Percentiles rank a stretch among this genome's conserved stretches.
Evolutionary conservation across 306 rosid species (phyloP).

Genomic region (Prinsepia uniflora): DNA sequence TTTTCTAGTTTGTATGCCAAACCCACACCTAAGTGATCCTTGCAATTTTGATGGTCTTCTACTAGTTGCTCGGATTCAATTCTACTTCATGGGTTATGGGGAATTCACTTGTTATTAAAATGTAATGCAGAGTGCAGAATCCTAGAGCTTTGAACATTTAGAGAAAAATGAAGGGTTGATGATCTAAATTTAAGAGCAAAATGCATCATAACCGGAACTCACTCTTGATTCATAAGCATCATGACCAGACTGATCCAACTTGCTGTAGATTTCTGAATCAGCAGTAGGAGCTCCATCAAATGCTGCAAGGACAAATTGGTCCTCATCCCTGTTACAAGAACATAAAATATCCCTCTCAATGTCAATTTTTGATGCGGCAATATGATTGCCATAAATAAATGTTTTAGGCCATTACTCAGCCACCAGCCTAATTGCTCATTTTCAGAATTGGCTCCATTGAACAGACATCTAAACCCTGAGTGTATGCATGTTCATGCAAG

Average conservation of each 20-base stretch:
- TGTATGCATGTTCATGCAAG: background rate
- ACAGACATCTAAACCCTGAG: background rate
- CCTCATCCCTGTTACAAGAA: conserved; percentile 53
- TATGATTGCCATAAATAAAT: background rate
- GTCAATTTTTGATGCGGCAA: conserved; percentile 6
- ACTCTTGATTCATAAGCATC: conserved; percentile 81
- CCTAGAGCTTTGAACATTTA: background rate
- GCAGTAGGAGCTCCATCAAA: conserved; percentile 94
- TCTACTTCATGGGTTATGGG: background rate
- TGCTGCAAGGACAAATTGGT: conserved; percentile 70
- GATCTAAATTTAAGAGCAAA: conserved; percentile 5
- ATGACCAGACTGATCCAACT: conserved; percentile 66
- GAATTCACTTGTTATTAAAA: too few species aligned
- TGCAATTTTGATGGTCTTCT: background rate
- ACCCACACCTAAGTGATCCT: background rate
- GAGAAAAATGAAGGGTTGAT: background rate
- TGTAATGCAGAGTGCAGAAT: background rate
- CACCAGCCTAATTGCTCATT: background rate
- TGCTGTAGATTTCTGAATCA: conserved; percentile 71
- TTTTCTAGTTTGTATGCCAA: background rate
- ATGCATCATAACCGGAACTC: conserved; percentile 25
- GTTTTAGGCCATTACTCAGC: background rate
- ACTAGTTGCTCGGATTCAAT: background rate
- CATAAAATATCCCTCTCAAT: conserved; percentile 17
- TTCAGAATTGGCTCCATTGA: background rate